phyloP scores from a whole-genome alignment of 2,329 filamentous ascomycete species.

The Ophiostoma ips region DNA sequence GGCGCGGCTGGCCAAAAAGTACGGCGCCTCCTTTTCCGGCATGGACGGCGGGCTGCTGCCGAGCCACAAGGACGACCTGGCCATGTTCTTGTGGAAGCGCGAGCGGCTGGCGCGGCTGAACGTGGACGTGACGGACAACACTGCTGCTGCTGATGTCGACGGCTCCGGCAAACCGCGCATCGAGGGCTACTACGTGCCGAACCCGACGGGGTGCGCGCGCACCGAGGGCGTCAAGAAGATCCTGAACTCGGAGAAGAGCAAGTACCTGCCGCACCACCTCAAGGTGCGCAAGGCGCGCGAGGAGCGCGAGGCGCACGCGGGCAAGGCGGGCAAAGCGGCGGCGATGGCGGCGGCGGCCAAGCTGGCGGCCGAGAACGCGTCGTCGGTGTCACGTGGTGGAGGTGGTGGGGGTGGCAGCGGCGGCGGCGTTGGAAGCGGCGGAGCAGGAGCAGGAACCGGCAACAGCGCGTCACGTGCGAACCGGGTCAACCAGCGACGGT shows the following conservation, averaged over 20 bases:
- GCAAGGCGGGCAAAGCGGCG: constrained; percentile 48
- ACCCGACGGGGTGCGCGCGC: constrained; percentile 69
- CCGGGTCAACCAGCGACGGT: constrained; percentile 86
- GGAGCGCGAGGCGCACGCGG: constrained; percentile 64
- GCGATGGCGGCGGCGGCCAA: constrained; percentile 54
- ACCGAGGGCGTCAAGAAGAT: constrained; percentile 95
- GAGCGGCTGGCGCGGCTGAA: constrained; percentile 44
- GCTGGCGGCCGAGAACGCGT: constrained; percentile 47
- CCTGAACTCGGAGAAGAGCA: constrained; percentile 91
- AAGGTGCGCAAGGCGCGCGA: constrained; percentile 86
- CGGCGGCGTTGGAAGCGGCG: too few relatives aligned
- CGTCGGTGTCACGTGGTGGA: constrained; percentile 46
- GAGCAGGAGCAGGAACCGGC: too few relatives aligned
- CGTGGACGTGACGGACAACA: constrained; percentile 18
- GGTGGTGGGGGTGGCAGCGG: neutral
- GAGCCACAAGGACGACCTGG: constrained; percentile 32
- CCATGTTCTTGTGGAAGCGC: constrained; percentile 43
- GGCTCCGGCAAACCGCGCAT: constrained; percentile 26
- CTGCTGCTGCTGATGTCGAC: constrained; percentile 5
- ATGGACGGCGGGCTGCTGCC: constrained; percentile 5
- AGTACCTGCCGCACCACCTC: constrained; percentile 94
- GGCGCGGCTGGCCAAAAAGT: constrained; percentile 34
- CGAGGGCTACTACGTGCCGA: constrained; percentile 67
- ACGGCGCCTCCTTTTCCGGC: constrained; percentile 12
- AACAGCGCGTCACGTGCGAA: constrained; percentile 57